These are phyloP conservation scores for Didymella glomerata DNA, from an alignment of 2,329 filamentous ascomycete genomes.

Conservation along the genomic window DNA sequence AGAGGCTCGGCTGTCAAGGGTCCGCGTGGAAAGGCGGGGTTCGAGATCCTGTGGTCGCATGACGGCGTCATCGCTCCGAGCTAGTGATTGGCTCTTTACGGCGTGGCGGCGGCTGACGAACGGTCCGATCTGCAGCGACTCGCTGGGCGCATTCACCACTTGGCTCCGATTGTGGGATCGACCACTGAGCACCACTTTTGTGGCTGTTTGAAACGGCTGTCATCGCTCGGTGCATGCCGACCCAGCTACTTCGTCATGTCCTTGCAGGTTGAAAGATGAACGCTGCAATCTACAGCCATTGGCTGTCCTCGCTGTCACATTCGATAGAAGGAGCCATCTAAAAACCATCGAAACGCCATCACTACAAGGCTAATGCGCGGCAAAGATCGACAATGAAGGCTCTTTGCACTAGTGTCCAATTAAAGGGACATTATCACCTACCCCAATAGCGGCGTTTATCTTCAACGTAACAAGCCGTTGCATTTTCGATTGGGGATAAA, in stretches of 20 bases:
- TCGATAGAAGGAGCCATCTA: not conserved
- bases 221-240: conserved; percentile 2
- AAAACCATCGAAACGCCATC: not conserved
- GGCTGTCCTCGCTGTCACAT: not conserved
- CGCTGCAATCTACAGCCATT: not conserved
- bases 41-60: conserved; percentile 16
- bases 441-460: not conserved
- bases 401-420: conserved; percentile 2
- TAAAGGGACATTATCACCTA: not conserved
- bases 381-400: not conserved
- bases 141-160: conserved; percentile 2
- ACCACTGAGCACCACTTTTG: conserved; percentile 2
- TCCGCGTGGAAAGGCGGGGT: conserved; percentile 12
- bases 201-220: conserved; percentile 12
- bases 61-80: conserved; percentile 10
- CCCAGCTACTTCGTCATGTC: not conserved
- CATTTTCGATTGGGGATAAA: not conserved
- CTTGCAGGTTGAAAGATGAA: not conserved
- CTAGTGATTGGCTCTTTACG: conserved; percentile 17
- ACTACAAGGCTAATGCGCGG: not conserved
- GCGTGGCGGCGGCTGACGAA: conserved; percentile 4
- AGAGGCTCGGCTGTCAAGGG: conserved; percentile 20
- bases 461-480: not conserved
- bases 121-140: conserved; percentile 11
- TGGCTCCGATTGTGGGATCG: conserved; percentile 9